Conservation (phyloP, 1,284 basidiomycete species). For the Ceratobasidium sp. region DNA sequence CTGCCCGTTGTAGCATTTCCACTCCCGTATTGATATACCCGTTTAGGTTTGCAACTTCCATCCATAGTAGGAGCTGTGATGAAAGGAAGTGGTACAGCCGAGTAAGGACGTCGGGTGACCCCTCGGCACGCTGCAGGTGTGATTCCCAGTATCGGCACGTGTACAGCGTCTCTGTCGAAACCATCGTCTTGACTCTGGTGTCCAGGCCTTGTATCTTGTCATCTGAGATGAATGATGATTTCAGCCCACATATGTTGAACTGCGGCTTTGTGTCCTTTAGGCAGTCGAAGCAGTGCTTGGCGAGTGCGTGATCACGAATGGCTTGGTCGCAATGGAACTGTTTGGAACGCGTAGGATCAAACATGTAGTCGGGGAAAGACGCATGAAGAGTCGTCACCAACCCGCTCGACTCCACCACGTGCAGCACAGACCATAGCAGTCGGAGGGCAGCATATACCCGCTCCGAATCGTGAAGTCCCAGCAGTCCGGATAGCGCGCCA, state of each 20-base stretch:
- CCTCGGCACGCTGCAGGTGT: background rate
- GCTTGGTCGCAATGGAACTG: background rate
- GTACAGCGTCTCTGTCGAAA: background rate
- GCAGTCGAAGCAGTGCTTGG: background rate
- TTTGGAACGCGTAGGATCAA: slow-evolving; percentile 4
- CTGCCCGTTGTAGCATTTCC: background rate
- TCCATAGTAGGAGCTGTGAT: background rate
- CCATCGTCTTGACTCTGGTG: background rate
- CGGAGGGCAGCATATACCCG: background rate
- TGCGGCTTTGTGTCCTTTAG: background rate
- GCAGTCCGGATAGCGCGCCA: background rate
- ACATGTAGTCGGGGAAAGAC: slow-evolving; percentile 28
- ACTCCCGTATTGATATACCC: background rate
- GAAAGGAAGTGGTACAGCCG: background rate
- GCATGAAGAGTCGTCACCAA: slow-evolving; percentile 16
- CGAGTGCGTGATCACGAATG: background rate
- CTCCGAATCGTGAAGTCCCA: background rate
- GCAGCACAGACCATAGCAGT: background rate
- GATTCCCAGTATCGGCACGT: slow-evolving; percentile 1
- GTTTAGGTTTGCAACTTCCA: background rate
- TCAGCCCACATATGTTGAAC: slow-evolving; percentile 15
- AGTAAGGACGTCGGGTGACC: background rate
- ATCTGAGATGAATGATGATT: background rate
- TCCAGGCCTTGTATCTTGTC: background rate
- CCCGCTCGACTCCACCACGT: background rate